Base-by-base conservation (phyloP, 768 basidiomycete species). In the Antrodiella citrinella region DNA sequence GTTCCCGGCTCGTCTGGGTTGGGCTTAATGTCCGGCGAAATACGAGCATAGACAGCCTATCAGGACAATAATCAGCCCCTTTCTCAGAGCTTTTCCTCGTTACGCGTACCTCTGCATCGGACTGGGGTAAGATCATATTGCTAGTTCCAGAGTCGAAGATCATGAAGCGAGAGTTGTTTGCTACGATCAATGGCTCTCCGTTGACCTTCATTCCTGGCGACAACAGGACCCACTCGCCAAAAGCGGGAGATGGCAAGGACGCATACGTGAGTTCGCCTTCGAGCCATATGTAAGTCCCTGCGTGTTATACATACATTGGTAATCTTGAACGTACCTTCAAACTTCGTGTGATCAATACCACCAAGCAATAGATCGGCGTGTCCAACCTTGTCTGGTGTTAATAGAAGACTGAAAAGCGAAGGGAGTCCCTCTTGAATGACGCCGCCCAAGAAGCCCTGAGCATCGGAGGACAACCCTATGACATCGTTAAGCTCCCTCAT, bases 141-240 rank as follows among this genome's bases (percentile, higher is more conserved):
- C 75, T 76, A 21, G 76, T 78, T 24, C 79, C 76, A 50, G 71
- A 73, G 60, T 80, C 77, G 52, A 78, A 78, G 40, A 79, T 75
- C 56, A 79, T 67, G 43, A 53, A 69, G 24, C 74, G 69, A 39
- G 56, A 55, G 7, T 59, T 59, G 45, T 67, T 68, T 41, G 78
- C 61, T 9, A 69, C 50, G 9, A 66, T 62, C 10, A 65, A 74
- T 4, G 75, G 74, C 58, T 72, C 66, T 21, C 77, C 76, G 52
- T 80, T 80, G 42, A 81, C 75, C 23, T 60, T 71, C 42, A 79
- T 60, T 39, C 64, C 57, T 30, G 74, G 65, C 4, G 76, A 78
- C 22, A 51, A 52, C 12, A 78, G 66, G 49, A 64, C 59, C 77
- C 77, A 80, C 11, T 69, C 62, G 47, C 45, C 50, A 25, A 15